Base-by-base conservation (phyloP, 1,139 yeast species). In the Entelexis paramagnoliae region DNA sequence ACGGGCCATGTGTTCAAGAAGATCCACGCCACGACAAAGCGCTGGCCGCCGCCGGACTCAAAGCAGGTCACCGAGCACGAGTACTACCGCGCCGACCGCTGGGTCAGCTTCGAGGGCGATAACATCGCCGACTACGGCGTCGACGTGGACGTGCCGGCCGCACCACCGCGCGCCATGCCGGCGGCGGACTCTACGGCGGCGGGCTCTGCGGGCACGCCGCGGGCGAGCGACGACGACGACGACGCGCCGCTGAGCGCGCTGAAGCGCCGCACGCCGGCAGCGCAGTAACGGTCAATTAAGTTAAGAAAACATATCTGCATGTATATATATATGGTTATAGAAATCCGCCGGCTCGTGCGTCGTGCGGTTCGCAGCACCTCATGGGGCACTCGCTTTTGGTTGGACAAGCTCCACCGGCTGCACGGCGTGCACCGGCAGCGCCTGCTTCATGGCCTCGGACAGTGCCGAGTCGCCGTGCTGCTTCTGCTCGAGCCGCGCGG, bases 41-140 rank as follows among this genome's bases (percentile, higher is more conserved):
- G 62, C 16, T 59, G 62, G 62, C 61, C 62, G 19, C 62, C 63
- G 3, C 39, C 43, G 14, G 57, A 56, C 9, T 14, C 51, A 3
- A 35, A 32, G 20, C 49, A 46, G 17, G 55, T 46, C 9, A 36
- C 20, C 9, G 51, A 59, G 16, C 60, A 64, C 45, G 71, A 65
- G 28, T 70, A 65, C 53, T 71, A 66, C 59, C 61, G 65, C 10
- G 66, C 83, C 26, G 71, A 66, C 22, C 72, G 77, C 48, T 89
- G 96, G 95, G 69, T 69, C 54, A 88, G 86, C 63, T 81, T 76
- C 46, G 74, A 83, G 66, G 98, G 98, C 9, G 97, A 89, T 62
- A 75, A 77, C 5, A 69, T 91, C 50, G 75, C 75, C 43, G 96
- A 87, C 66, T 88, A 79, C 65, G 97, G 97, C 1, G 97, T 91